Conservation (phyloP, 1,284 basidiomycete species). For the Cystobasidium pallidum region DNA sequence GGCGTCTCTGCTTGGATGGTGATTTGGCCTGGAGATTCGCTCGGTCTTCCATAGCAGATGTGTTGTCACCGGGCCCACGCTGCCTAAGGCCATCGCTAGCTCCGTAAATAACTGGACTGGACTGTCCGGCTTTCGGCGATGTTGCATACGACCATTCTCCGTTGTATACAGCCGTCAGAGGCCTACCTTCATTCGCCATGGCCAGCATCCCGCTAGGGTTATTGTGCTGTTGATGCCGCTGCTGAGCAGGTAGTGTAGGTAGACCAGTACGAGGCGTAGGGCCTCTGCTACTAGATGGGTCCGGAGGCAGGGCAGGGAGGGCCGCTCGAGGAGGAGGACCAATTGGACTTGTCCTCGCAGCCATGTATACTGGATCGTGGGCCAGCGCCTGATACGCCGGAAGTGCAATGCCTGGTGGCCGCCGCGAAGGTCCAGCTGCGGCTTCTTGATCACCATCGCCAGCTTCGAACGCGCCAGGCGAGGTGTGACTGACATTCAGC, state of each 20-base stretch:
- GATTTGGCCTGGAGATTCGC: not conserved
- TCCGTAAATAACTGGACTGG: not conserved
- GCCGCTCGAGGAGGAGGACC: slow-evolving; percentile 34
- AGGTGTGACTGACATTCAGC: not conserved
- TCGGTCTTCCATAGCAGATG: not conserved
- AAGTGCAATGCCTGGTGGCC: slow-evolving; percentile 6
- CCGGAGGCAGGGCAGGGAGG: slow-evolving; percentile 30
- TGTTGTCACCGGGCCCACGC: not conserved
- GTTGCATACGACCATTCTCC: not conserved
- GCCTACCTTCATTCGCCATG: slow-evolving; percentile 30
- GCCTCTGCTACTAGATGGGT: not conserved
- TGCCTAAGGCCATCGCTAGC: not conserved
- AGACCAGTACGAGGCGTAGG: slow-evolving; percentile 4
- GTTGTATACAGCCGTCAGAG: slow-evolving; percentile 32
- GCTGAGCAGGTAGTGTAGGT: not conserved
- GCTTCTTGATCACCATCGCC: slow-evolving; percentile 8
- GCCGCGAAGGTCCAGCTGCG: slow-evolving; percentile 2
- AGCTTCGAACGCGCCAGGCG: not conserved
- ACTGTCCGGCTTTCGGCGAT: not conserved
- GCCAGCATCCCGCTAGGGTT: slow-evolving; percentile 23
- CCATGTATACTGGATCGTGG: slow-evolving; percentile 28
- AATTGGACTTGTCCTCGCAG: slow-evolving; percentile 39
- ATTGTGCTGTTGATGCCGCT: not conserved
- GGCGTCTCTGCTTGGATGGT: not conserved
- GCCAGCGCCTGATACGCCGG: slow-evolving; percentile 22